Evolutionary conservation across 148 eudicot species (phyloP), one percentile per base, ranked within the genome.

Genomic region (Polygonum maritimum): DNA sequence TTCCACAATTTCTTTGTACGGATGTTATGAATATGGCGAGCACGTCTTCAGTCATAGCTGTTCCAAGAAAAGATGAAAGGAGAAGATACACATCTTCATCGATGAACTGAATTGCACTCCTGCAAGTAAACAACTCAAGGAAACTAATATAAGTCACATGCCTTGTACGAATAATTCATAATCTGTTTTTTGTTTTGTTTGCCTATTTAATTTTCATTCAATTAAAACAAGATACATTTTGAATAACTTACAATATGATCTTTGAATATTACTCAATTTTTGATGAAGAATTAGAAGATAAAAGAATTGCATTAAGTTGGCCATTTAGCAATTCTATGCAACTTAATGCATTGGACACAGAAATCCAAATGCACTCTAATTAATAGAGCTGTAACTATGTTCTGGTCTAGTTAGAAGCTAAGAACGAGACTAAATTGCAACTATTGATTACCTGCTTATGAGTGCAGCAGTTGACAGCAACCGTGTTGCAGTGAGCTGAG

Each of bases 11-110:
- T 36, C 10, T 5, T 60, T 83, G 79, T 52, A 69, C 15, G 41
- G 98, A 91, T 55, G 89, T 65, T 82, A 87, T 91, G 76, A 90
- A 35, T 48, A 88, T 80, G 45, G 88, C 85, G 76, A 94, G 85
- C 48, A 87, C 81, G 83, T 90, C 90, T 55, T 82, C 75, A 39
- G 81, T 57, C 54, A 80, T 84, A 72, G 85, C 89, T 31, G 87
- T 82, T 65, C 79, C 79, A 33, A 94, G 88, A 76, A 84, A 80
- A 48, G 87, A 86, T 48, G 89, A 86, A 79, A 94, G 83, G 22
- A 88, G 75, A 76, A 49, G 40, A 76, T 83, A 94, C 33, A 81
- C 75, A 62, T 88, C 91, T 62, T 81, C 84, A 15, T 77, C 82
- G 69, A 94, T 8, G 77, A 58, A 48, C n/a, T 48, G 79, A 76